A percentile compares a stretch with the other conserved stretches of the same genome.
phyloP scores from a whole-genome alignment of 192 early-diverging fungal genomes.

The Entophlyctis luteolus region DNA sequence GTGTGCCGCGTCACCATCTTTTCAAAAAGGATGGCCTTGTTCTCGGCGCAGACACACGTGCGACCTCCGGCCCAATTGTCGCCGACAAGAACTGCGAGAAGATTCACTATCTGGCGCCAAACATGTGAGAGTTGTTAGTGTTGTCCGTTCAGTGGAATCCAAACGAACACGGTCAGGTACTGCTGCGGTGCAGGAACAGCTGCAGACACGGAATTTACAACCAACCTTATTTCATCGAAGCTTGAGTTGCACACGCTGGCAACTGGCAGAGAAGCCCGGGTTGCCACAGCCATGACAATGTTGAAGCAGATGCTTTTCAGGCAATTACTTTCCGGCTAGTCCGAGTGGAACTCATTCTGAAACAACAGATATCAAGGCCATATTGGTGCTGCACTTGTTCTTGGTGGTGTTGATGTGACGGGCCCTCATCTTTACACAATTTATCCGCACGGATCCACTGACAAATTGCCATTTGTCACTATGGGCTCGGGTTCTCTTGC shows the following conservation, averaged over 20 bases:
- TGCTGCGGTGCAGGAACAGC: constrained; percentile 98
- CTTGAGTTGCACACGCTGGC: constrained; percentile 88
- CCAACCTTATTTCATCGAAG: constrained; percentile 85
- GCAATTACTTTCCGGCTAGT: constrained; percentile 44
- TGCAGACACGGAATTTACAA: constrained; percentile 97
- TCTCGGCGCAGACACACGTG: constrained; percentile 95
- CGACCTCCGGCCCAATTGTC: constrained; percentile 91
- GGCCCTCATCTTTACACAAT: constrained; percentile 91
- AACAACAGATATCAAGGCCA: constrained; percentile 97
- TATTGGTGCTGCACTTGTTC: constrained; percentile 87
- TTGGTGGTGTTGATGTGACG: constrained; percentile 87
- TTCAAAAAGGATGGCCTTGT: constrained; percentile 75
- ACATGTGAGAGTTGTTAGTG: constrained; percentile 68
- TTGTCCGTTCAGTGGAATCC: constrained; percentile 29
- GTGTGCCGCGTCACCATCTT: background rate
- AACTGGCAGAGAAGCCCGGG: constrained; percentile 83
- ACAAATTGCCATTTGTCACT: constrained; percentile 92
- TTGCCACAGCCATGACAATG: constrained; percentile 92
- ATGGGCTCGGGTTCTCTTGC: constrained; percentile 94
- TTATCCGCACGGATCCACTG: constrained; percentile 90
- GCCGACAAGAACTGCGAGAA: constrained; percentile 99
- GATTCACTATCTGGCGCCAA: constrained; percentile 96
- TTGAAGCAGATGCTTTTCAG: constrained; percentile 96
- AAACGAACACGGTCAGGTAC: constrained; percentile 38
- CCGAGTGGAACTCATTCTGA: constrained; percentile 16